These are phyloP conservation scores for Dictyophora rubrovolvata DNA, from an alignment of 768 basidiomycete species.

Conservation along the genomic window DNA sequence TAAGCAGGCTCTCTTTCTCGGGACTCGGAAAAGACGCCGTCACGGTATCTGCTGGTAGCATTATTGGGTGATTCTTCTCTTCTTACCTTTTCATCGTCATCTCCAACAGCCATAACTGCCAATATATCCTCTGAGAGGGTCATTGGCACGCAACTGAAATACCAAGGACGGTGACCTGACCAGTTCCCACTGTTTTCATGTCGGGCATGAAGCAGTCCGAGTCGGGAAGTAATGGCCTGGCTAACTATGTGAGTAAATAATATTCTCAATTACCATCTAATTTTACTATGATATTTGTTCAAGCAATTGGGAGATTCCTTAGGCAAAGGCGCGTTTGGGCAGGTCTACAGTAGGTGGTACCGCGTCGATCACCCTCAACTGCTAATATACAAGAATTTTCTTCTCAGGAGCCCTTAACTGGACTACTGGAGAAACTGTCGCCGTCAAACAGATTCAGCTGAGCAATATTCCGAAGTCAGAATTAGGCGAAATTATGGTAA, in stretches of 20 bases:
- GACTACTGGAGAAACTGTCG: conserved; percentile 96
- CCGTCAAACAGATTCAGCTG: conserved; percentile 95
- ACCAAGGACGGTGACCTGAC: background rate
- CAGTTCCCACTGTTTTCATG: conserved; percentile 1
- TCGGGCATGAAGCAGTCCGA: conserved; percentile 7
- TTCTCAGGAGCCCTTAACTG: conserved; percentile 74
- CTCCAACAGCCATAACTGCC: background rate
- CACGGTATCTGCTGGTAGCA: background rate
- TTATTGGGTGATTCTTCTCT: background rate
- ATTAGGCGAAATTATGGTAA: conserved; percentile 93
- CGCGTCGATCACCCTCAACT: background rate
- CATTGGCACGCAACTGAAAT: background rate
- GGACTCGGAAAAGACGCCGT: background rate
- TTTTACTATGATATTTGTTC: background rate
- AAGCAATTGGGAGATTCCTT: conserved; percentile 94
- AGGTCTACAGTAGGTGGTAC: conserved; percentile 75
- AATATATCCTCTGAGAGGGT: background rate
- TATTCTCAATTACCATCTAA: background rate
- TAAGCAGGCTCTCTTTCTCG: too few relatives aligned
- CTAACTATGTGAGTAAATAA: conserved; percentile 5
- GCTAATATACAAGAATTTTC: background rate
- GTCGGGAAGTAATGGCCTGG: conserved; percentile 5
- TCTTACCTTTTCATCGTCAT: background rate
- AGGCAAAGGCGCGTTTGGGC: conserved; percentile 96
- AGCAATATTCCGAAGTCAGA: conserved; percentile 90